These are phyloP conservation scores for Lepraria neglecta DNA, from an alignment of 495 filamentous ascomycete species.

Conservation along the genomic window DNA sequence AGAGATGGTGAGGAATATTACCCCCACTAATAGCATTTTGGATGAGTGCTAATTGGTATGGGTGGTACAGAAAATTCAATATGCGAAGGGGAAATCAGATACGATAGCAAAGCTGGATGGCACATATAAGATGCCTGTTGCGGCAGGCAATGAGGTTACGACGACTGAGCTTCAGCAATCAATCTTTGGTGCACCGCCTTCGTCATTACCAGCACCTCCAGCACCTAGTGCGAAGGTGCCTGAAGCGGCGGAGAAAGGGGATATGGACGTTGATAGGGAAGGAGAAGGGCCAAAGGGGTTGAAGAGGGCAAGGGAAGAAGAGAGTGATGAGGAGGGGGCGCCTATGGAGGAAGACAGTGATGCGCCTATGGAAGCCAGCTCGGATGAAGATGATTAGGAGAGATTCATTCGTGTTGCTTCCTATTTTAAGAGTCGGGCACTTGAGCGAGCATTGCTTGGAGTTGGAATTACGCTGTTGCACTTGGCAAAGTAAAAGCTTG, in stretches of 20 bases:
- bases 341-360: constrained; percentile 67
- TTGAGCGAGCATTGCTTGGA: constrained; percentile 1
- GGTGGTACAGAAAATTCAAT: constrained; percentile 66
- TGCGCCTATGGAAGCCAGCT: constrained; percentile 50
- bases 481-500: not conserved
- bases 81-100: constrained; percentile 81
- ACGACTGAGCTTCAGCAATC: constrained; percentile 74
- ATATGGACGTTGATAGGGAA: constrained; percentile 23
- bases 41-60: not conserved
- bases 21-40: not conserved
- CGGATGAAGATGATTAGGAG: constrained; percentile 44
- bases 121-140: constrained; percentile 62
- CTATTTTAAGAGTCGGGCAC: not conserved
- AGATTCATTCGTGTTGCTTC: not conserved
- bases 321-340: constrained; percentile 59
- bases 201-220: constrained; percentile 38
- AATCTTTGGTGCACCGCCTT: constrained; percentile 67
- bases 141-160: constrained; percentile 43
- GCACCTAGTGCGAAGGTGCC: constrained; percentile 38
- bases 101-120: constrained; percentile 84
- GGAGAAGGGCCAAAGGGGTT: constrained; percentile 35
- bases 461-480: not conserved
- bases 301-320: constrained; percentile 69
- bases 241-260: constrained; percentile 38
- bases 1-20: constrained; percentile 60